Evolutionary conservation across 225 moss, liverwort and hornwort genomes (phyloP).

Genomic region (Pseudisothecium myosuroides): DNA sequence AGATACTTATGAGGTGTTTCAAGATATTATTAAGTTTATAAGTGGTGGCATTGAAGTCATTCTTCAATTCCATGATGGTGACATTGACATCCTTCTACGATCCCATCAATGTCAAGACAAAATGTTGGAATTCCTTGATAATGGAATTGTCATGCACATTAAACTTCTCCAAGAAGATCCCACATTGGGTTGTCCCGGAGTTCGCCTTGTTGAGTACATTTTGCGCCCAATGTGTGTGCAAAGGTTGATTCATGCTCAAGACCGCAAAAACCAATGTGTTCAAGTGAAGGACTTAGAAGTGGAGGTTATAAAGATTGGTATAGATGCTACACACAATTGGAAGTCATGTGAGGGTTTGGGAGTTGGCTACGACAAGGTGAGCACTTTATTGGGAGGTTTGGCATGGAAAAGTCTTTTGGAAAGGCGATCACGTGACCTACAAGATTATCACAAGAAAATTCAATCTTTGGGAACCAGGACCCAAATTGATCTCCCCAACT

Average conservation of each 20-base stretch:
- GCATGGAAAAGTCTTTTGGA: not conserved
- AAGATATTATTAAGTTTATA: not conserved
- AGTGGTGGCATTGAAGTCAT: not conserved
- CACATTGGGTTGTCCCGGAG: not conserved
- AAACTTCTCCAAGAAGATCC: not conserved
- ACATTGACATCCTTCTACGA: too few species aligned
- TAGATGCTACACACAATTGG: not conserved
- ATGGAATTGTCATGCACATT: not conserved
- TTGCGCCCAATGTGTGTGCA: too few species aligned
- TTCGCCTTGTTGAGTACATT: not conserved
- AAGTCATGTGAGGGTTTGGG: not conserved
- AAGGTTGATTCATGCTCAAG: not conserved
- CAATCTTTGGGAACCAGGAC: not conserved
- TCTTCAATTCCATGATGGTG: not conserved
- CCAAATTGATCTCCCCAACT: not conserved
- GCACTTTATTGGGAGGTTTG: not conserved
- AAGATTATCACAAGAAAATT: not conserved
- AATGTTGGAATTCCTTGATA: not conserved
- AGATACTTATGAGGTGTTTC: not conserved
- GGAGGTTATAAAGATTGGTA: rapidly evolving
- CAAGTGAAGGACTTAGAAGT: too few species aligned
- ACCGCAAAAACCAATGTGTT: not conserved
- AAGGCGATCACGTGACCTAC: not conserved
- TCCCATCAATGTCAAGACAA: not conserved
- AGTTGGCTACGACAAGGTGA: not conserved